A percentile compares a stretch with the other conserved stretches of the same genome.
phyloP scores from a whole-genome alignment of 192 early-diverging fungal species.

The Backusella tuberculispora region DNA sequence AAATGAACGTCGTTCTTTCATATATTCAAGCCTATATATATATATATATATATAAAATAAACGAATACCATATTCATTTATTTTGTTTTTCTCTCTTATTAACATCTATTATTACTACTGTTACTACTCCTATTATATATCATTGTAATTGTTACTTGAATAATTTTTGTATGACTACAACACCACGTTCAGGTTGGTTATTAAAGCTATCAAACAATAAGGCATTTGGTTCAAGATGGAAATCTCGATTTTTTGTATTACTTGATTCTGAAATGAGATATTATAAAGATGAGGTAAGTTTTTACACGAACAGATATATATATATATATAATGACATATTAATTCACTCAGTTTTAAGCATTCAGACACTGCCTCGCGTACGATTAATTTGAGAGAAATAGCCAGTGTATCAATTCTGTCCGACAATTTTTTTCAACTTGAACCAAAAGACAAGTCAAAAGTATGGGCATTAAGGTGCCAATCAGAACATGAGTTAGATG shows the following conservation, averaged over 20 bases:
- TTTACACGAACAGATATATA: too few relatives aligned
- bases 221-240: constrained; percentile 22
- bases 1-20: too few relatives aligned
- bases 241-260: constrained; percentile 29
- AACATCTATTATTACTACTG: not conserved
- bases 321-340: not conserved
- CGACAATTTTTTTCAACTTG: not conserved
- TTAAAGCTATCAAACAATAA: not conserved
- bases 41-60: too few relatives aligned
- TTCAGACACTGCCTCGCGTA: not conserved
- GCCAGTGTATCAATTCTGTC: not conserved
- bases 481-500: not conserved
- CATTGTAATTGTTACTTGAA: too few relatives aligned
- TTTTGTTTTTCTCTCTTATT: not conserved
- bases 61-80: not conserved
- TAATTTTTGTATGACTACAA: not conserved
- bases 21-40: too few relatives aligned
- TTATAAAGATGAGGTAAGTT: constrained; percentile 17
- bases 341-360: not conserved
- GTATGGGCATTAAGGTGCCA: constrained; percentile 18
- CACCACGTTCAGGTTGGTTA: not conserved
- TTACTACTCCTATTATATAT: too few relatives aligned
- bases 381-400: constrained; percentile 9
- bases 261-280: constrained; percentile 29
- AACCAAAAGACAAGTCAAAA: not conserved